Conservation (phyloP, 2,329 filamentous ascomycete genomes). For the Chaetothyriales sp. region DNA sequence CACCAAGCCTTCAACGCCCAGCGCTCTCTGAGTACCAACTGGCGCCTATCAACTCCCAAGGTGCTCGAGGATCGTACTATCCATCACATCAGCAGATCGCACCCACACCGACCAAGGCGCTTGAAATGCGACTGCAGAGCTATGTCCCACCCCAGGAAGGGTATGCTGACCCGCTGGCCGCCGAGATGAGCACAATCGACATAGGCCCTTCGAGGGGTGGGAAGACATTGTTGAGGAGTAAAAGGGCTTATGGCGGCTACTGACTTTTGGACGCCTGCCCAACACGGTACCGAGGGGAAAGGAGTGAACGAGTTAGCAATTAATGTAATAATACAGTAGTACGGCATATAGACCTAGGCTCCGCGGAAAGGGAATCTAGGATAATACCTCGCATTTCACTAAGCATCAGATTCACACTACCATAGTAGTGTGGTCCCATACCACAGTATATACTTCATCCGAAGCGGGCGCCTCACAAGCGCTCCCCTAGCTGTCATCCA, state of each 20-base stretch:
- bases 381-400: too few species aligned
- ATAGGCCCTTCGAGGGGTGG: conserved; percentile 25
- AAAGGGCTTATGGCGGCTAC: conserved; percentile 11
- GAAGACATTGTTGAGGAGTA: conserved; percentile 7
- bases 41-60: conserved; percentile 7
- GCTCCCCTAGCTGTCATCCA: too few species aligned
- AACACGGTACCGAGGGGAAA: not conserved
- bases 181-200: conserved; percentile 42
- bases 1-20: conserved; percentile 5
- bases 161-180: conserved; percentile 36
- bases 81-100: conserved; percentile 17
- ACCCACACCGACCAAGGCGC: conserved; percentile 14
- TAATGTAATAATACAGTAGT: too few species aligned
- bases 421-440: too few species aligned
- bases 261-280: not conserved
- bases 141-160: conserved; percentile 9
- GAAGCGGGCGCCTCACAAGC: too few species aligned
- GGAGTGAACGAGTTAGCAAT: not conserved
- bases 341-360: too few species aligned
- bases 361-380: too few species aligned
- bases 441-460: too few species aligned
- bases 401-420: too few species aligned
- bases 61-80: conserved; percentile 4
- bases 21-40: conserved; percentile 16
- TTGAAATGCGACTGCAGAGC: conserved; percentile 2